phyloP scores from a whole-genome alignment of 1,139 yeast species.

The Hemisphaericaspora lyxosophila region DNA sequence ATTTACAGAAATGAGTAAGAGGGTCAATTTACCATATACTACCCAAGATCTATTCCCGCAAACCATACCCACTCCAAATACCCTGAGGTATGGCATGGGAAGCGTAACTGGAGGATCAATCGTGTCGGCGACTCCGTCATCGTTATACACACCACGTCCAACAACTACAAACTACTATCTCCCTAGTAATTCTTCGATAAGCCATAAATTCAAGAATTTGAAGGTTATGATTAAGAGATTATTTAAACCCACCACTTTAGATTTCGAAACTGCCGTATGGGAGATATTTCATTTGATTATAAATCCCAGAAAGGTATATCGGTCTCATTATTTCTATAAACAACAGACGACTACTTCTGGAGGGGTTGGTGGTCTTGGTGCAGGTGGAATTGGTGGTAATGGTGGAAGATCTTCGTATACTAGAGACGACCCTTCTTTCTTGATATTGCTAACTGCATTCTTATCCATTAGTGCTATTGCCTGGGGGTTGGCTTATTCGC shows the following conservation, averaged over 20 bases:
- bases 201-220: constrained; percentile 15
- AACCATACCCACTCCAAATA: constrained; percentile 14
- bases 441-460: constrained; percentile 64
- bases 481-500: constrained; percentile 86
- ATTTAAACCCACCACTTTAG: constrained; percentile 76
- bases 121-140: constrained; percentile 20
- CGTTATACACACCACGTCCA: constrained; percentile 15
- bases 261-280: constrained; percentile 92
- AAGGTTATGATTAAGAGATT: constrained; percentile 41
- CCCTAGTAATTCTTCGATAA: constrained; percentile 1
- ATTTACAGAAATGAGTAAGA: constrained; percentile 29
- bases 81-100: constrained; percentile 19
- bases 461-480: constrained; percentile 75
- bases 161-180: constrained; percentile 6
- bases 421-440: constrained; percentile 88
- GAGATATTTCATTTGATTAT: constrained; percentile 74
- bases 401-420: constrained; percentile 55
- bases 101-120: constrained; percentile 23
- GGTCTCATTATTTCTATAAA: constrained; percentile 73
- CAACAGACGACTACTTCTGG: constrained; percentile 25
- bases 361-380: not conserved
- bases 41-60: constrained; percentile 42
- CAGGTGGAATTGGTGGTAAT: constrained; percentile 6
- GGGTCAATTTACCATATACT: constrained; percentile 37
- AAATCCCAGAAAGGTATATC: constrained; percentile 79